Conservation (phyloP, 805 yeast species). For the Metschnikowia vanudenii region DNA sequence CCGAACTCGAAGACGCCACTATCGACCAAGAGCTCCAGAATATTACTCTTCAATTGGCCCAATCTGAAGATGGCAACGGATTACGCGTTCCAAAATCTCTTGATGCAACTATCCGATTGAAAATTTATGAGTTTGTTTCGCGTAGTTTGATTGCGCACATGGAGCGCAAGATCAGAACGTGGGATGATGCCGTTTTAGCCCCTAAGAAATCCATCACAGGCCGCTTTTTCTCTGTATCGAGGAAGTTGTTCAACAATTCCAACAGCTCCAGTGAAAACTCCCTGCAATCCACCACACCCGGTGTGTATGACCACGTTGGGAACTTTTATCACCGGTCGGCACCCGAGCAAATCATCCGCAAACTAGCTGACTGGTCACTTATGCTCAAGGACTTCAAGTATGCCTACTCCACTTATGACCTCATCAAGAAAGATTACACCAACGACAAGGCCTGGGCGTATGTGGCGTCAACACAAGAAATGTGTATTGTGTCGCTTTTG, state of each 20-base stretch:
- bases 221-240: slow-evolving; percentile 65
- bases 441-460: slow-evolving; percentile 78
- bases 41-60: slow-evolving; percentile 27
- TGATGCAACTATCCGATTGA: slow-evolving; percentile 38
- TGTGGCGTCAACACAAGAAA: slow-evolving; percentile 84
- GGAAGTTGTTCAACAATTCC: slow-evolving; percentile 50
- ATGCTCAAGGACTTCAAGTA: slow-evolving; percentile 86
- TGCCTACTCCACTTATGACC: slow-evolving; percentile 81
- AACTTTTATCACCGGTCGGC: slow-evolving; percentile 62
- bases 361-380: slow-evolving; percentile 89
- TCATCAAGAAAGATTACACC: slow-evolving; percentile 72
- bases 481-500: slow-evolving; percentile 72
- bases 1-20: slow-evolving; percentile 35
- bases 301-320: slow-evolving; percentile 46
- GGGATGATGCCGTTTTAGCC: slow-evolving; percentile 81
- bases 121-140: slow-evolving; percentile 47
- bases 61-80: slow-evolving; percentile 4
- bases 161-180: slow-evolving; percentile 73
- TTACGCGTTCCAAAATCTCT: slow-evolving; percentile 34
- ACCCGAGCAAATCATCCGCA: slow-evolving; percentile 71
- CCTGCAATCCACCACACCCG: slow-evolving; percentile 19
- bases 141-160: slow-evolving; percentile 72
- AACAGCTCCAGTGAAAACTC: slow-evolving; percentile 19
- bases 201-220: slow-evolving; percentile 78
- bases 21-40: slow-evolving; percentile 51